Evolutionary conservation across 202 grass and related monocot species (phyloP).

Genomic region (Panicum virgatum): DNA sequence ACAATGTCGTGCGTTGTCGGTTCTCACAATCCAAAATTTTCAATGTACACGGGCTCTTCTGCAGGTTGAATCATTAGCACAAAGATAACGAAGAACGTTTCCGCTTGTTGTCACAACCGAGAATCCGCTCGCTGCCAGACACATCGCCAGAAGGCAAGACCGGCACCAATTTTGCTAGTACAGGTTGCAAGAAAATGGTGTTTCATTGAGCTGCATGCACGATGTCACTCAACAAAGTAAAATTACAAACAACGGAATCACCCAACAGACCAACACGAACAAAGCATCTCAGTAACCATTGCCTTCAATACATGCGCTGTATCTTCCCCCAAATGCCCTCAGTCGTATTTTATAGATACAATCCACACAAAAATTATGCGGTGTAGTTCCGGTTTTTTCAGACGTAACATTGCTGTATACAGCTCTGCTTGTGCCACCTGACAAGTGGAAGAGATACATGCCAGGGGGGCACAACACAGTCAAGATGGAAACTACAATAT

Average conservation of each 20-base stretch:
- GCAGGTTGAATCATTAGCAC: neutral
- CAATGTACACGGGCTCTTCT: too few species aligned
- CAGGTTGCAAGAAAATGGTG: neutral
- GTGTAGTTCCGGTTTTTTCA: constrained; percentile 1
- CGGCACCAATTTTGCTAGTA: neutral
- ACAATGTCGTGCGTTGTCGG: too few species aligned
- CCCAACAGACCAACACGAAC: neutral
- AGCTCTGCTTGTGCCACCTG: constrained; percentile 18
- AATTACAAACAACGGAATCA: neutral
- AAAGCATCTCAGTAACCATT: neutral
- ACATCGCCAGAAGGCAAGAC: too few species aligned
- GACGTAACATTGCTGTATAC: constrained; percentile 11
- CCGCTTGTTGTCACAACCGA: too few species aligned
- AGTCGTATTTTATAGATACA: constrained; percentile 30
- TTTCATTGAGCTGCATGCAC: neutral
- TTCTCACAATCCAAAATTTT: too few species aligned
- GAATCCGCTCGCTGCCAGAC: too few species aligned
- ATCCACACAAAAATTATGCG: neutral
- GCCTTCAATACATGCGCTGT: neutral
- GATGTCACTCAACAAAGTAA: neutral
- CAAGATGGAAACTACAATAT: neutral
- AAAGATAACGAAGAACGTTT: neutral
- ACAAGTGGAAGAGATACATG: constrained; percentile 1
- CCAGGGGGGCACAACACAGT: neutral
- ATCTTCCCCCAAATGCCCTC: constrained; percentile 1